Evolutionary conservation across 495 filamentous ascomycete species (phyloP).

Genomic region (Hypoxylon lenormandii): DNA sequence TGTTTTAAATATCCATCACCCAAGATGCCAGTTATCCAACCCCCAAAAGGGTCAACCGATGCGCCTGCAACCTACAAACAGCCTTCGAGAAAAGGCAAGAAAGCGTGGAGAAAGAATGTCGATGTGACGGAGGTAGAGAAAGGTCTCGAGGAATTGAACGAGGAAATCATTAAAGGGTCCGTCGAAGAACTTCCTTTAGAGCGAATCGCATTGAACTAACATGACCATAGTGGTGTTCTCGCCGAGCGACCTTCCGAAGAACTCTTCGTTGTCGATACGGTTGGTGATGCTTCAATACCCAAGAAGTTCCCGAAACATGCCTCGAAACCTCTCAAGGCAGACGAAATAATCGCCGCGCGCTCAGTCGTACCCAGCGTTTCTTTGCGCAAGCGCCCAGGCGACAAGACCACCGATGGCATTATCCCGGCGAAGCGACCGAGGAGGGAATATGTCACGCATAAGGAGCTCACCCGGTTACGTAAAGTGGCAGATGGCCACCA

Average conservation of each 20-base stretch:
- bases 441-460: conserved; percentile 79
- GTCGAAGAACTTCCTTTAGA: conserved; percentile 20
- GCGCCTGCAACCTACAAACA: conserved; percentile 74
- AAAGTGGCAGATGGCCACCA: conserved; percentile 79
- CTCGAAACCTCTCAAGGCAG: conserved; percentile 80
- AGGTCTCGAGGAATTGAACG: conserved; percentile 83
- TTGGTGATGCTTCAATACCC: conserved; percentile 71
- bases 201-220: conserved; percentile 40
- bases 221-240: conserved; percentile 74
- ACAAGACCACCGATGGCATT: conserved; percentile 71
- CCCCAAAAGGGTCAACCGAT: conserved; percentile 51
- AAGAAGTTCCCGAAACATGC: conserved; percentile 71
- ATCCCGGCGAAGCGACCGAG: conserved; percentile 77
- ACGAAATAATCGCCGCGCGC: conserved; percentile 88
- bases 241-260: conserved; percentile 79
- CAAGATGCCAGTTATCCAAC: conserved; percentile 53
- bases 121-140: conserved; percentile 85
- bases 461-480: conserved; percentile 80
- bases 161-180: conserved; percentile 90
- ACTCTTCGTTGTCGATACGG: conserved; percentile 84
- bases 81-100: conserved; percentile 95
- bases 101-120: conserved; percentile 98
- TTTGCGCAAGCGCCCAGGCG: conserved; percentile 75
- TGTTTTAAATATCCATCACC: too few relatives aligned
- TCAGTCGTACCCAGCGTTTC: conserved; percentile 83